A percentile compares a stretch with the other conserved stretches of the same genome.
Evolutionary conservation across 2,329 filamentous ascomycete genomes (phyloP).

Genomic region (Aspergillus intermedius): DNA sequence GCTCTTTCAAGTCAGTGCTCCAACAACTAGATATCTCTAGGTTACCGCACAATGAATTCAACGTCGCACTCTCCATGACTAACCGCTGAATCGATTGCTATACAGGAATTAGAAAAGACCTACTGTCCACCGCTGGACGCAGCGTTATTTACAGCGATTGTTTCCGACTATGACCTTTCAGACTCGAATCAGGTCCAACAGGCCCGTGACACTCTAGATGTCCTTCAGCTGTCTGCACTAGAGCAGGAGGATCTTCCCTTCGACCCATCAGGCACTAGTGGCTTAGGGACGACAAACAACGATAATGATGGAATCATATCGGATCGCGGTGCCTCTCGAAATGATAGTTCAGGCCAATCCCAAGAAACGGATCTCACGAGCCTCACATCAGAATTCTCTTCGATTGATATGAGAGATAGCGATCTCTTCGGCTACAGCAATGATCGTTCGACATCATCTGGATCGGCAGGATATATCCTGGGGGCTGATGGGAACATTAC

Average conservation of each 20-base stretch:
- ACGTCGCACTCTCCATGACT: background rate
- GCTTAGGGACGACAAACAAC: conserved; percentile 24
- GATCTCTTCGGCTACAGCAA: conserved; percentile 5
- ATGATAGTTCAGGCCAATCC: conserved; percentile 30
- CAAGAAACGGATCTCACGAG: conserved; percentile 47
- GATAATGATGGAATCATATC: conserved; percentile 18
- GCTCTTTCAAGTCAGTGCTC: conserved; percentile 5
- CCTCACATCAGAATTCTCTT: conserved; percentile 42
- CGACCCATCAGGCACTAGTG: conserved; percentile 66
- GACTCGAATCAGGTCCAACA: conserved; percentile 46
- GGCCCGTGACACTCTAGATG: conserved; percentile 56
- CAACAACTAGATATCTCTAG: background rate
- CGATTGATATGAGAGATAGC: conserved; percentile 23
- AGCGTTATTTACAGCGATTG: conserved; percentile 67
- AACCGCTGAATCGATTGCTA: background rate
- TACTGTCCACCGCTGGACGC: conserved; percentile 72
- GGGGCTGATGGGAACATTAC: conserved; percentile 21
- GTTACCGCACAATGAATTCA: background rate
- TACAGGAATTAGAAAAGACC: conserved; percentile 51
- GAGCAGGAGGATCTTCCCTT: conserved; percentile 62
- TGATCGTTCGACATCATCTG: conserved; percentile 13
- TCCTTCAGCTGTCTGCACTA: conserved; percentile 62
- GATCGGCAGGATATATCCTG: conserved; percentile 19
- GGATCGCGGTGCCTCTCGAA: conserved; percentile 23
- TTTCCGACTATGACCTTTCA: conserved; percentile 63